Conservation (phyloP, 495 filamentous ascomycete species). For the Penicillium chermesinum region DNA sequence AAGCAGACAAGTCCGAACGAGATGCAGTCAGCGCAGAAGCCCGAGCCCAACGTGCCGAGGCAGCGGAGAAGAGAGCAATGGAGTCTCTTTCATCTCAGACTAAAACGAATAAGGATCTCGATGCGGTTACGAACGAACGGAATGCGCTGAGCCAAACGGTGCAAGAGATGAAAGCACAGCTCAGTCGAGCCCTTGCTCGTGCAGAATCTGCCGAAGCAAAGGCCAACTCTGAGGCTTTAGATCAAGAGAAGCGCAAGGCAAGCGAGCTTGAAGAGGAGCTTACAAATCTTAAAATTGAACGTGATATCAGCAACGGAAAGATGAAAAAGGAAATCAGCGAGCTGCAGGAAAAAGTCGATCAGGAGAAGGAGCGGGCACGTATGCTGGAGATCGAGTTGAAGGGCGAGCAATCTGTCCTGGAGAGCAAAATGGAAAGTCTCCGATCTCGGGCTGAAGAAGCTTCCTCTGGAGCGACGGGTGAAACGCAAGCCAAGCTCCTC, state of each 20-base stretch:
- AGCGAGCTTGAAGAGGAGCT: conserved; percentile 70
- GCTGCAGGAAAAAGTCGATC: conserved; percentile 63
- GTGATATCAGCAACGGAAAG: conserved; percentile 64
- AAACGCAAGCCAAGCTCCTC: conserved; percentile 84
- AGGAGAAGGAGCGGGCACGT: conserved; percentile 67
- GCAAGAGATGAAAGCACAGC: conserved; percentile 61
- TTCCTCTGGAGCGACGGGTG: conserved; percentile 72
- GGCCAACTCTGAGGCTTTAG: conserved; percentile 61
- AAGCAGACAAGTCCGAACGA: conserved; percentile 61
- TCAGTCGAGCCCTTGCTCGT: conserved; percentile 62
- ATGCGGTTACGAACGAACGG: conserved; percentile 57
- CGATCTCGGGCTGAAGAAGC: conserved; percentile 84
- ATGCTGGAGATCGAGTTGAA: conserved; percentile 74
- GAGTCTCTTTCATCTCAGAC: conserved; percentile 61
- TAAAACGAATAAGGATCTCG: conserved; percentile 67
- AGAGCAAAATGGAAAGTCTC: conserved; percentile 86
- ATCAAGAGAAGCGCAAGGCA: conserved; percentile 61
- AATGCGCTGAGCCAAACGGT: conserved; percentile 62
- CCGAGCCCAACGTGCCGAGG: conserved; percentile 58
- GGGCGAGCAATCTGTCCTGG: conserved; percentile 71
- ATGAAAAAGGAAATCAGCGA: conserved; percentile 63
- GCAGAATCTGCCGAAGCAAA: conserved; percentile 64
- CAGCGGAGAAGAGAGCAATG: conserved; percentile 58
- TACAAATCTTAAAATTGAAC: conserved; percentile 67
- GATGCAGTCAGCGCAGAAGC: conserved; percentile 54